A percentile compares a stretch with the other conserved stretches of the same genome.
Conservation (phyloP, 1,284 basidiomycete genomes). For the Earliella scabrosa region DNA sequence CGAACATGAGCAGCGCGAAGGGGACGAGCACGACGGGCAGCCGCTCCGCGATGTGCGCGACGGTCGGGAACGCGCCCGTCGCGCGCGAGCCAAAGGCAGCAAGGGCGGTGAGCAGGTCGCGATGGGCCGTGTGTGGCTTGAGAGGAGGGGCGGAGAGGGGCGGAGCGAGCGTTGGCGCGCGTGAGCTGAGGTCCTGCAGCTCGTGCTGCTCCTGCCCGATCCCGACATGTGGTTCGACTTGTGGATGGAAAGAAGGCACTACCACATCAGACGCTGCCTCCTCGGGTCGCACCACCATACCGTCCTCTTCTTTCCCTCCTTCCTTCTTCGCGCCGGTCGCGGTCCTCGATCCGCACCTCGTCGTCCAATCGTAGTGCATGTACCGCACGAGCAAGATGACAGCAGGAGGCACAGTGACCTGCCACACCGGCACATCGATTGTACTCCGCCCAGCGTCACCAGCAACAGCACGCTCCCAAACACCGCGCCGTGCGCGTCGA, state of each 20-base stretch:
- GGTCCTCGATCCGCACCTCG: too few species aligned
- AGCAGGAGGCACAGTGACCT: constrained; percentile 90
- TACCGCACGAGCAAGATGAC: constrained; percentile 43
- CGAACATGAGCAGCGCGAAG: constrained; percentile 95
- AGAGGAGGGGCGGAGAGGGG: too few species aligned
- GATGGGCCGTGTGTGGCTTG: too few species aligned
- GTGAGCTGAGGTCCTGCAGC: constrained; percentile 15
- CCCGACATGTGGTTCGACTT: not conserved
- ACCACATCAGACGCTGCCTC: too few species aligned
- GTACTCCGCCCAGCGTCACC: constrained; percentile 52
- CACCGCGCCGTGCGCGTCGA: constrained; percentile 41
- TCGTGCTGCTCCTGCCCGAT: not conserved
- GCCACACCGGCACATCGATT: constrained; percentile 64
- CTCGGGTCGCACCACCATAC: too few species aligned
- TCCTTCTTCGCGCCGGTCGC: too few species aligned
- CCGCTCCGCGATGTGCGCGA: constrained; percentile 69
- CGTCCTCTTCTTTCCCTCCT: not conserved
- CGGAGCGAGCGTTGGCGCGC: not conserved
- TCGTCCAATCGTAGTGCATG: constrained; percentile 37
- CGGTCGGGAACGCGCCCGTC: constrained; percentile 69
- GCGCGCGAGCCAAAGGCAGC: too few species aligned
- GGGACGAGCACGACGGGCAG: constrained; percentile 85
- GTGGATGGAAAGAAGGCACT: not conserved
- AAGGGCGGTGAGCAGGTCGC: too few species aligned
- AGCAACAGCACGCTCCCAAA: constrained; percentile 46